A percentile compares a stretch with the other conserved stretches of the same genome.
Conservation (phyloP, 2,329 filamentous ascomycete genomes). For the Ascomycota sp. region DNA sequence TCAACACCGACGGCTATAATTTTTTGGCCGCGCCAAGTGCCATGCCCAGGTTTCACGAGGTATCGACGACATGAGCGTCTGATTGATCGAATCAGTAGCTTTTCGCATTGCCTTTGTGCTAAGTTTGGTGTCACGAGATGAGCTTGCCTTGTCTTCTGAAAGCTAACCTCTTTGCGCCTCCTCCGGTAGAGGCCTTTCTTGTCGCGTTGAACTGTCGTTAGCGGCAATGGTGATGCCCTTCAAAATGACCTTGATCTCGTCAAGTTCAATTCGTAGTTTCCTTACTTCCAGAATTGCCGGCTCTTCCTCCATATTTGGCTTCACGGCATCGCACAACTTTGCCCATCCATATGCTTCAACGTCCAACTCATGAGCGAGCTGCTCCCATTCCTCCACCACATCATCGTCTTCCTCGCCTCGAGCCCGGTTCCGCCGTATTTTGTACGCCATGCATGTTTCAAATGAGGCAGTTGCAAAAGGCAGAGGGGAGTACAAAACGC, state of each 20-base stretch:
- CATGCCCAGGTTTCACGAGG: no score
- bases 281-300: conserved; percentile 49
- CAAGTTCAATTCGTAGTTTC: conserved; percentile 36
- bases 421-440: conserved; percentile 52
- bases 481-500: conserved; percentile 62
- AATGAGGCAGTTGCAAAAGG: conserved; percentile 57
- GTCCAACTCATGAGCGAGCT: conserved; percentile 49
- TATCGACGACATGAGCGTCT: no score
- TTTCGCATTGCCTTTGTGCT: no score
- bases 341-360: conserved; percentile 73
- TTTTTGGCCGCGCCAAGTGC: no score
- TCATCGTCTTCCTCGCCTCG: conserved; percentile 82
- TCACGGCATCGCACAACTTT: conserved; percentile 55
- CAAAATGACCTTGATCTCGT: conserved; percentile 32
- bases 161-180: conserved; percentile 1
- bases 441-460: conserved; percentile 44
- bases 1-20: no score
- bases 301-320: conserved; percentile 67
- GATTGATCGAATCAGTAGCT: no score
- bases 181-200: not conserved
- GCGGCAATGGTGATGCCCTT: conserved; percentile 10
- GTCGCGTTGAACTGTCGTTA: conserved; percentile 1
- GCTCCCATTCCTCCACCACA: conserved; percentile 80
- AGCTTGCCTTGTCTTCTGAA: conserved; percentile 2
- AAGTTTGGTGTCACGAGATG: no score